Evolutionary conservation across 2,329 filamentous ascomycete species (phyloP).

Genomic region (Raffaelea ambrosiae): DNA sequence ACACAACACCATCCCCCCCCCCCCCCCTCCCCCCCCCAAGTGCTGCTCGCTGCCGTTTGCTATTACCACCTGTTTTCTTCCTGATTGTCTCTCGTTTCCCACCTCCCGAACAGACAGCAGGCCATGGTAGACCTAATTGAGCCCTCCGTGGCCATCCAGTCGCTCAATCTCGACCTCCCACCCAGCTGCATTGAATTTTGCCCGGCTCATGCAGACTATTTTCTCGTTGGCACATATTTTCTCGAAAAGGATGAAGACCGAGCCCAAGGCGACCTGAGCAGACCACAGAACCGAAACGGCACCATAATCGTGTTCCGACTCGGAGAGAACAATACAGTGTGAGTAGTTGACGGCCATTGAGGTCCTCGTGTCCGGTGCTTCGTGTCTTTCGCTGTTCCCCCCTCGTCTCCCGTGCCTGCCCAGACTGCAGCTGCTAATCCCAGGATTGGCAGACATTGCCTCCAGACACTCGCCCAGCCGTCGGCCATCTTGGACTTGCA

Average conservation of each 20-base stretch:
- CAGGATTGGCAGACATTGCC: neutral
- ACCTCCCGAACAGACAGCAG: too few relatives aligned
- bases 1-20: too few relatives aligned
- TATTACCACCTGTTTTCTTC: neutral
- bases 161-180: conserved; percentile 53
- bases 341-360: too few relatives aligned
- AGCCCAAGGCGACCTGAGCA: conserved; percentile 20
- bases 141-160: conserved; percentile 22
- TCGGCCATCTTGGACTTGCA: conserved; percentile 80
- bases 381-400: neutral
- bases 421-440: neutral
- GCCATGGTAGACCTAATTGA: too few relatives aligned
- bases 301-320: conserved; percentile 62
- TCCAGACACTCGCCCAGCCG: conserved; percentile 53
- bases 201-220: conserved; percentile 50
- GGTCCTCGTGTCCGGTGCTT: conserved; percentile 20
- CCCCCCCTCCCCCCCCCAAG: too few relatives aligned
- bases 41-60: too few relatives aligned
- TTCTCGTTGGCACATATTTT: conserved; percentile 80
- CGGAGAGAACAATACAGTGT: conserved; percentile 31
- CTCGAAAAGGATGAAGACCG: conserved; percentile 42
- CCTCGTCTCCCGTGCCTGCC: neutral
- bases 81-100: conserved; percentile 24
- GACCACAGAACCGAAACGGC: conserved; percentile 59
- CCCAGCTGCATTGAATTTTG: conserved; percentile 75